Evolutionary conservation across 495 filamentous ascomycete genomes (phyloP).

Genomic region (Hyaloscypha variabilis): DNA sequence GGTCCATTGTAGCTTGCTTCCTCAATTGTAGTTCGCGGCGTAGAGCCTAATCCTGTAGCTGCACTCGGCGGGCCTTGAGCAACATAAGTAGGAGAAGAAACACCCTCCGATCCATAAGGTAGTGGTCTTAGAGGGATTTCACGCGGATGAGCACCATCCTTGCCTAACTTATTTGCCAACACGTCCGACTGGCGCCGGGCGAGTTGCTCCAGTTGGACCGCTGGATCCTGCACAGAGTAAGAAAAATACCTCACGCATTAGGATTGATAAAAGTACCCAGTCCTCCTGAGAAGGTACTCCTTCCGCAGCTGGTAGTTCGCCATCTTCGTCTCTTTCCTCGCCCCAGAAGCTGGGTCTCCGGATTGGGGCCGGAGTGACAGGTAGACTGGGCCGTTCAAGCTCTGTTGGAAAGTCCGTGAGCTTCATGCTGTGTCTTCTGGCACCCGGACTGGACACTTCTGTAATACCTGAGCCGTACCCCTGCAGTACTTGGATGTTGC

Average conservation of each 20-base stretch:
- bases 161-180: constrained; percentile 48
- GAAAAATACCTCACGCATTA: constrained; percentile 37
- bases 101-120: constrained; percentile 51
- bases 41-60: constrained; percentile 26
- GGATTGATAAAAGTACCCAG: constrained; percentile 73
- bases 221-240: constrained; percentile 63
- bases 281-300: constrained; percentile 83
- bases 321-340: constrained; percentile 53
- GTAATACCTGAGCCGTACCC: constrained; percentile 34
- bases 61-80: constrained; percentile 37
- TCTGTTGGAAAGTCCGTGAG: constrained; percentile 88
- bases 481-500: constrained; percentile 58
- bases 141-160: constrained; percentile 22
- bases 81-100: constrained; percentile 48
- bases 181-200: constrained; percentile 62
- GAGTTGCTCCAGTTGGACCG: constrained; percentile 68
- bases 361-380: constrained; percentile 84
- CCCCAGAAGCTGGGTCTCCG: constrained; percentile 56
- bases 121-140: constrained; percentile 45
- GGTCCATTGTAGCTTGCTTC: constrained; percentile 50
- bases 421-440: constrained; percentile 56
- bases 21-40: constrained; percentile 27
- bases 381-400: constrained; percentile 82
- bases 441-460: constrained; percentile 32
- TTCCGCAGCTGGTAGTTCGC: constrained; percentile 69